These are phyloP conservation scores for Paecilomyces dactylethromorphus DNA, from an alignment of 2,329 filamentous ascomycete species.

Conservation along the genomic window DNA sequence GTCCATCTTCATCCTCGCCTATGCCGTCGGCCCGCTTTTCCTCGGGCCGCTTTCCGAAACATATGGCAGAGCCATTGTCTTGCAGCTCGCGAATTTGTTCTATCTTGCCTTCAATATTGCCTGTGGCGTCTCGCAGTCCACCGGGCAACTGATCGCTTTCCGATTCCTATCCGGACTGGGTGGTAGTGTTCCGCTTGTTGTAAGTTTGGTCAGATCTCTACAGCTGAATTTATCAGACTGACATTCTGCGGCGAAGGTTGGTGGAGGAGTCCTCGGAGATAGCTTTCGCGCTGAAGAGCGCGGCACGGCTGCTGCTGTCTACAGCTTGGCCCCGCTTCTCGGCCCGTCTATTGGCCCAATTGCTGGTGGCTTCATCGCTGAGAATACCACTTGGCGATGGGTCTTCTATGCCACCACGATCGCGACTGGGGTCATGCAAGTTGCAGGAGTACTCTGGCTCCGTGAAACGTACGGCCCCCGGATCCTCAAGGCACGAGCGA, in stretches of 20 bases:
- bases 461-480: conserved; percentile 61
- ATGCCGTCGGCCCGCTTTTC: conserved; percentile 47
- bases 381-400: conserved; percentile 65
- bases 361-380: conserved; percentile 57
- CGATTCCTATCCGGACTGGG: conserved; percentile 54
- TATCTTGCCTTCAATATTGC: conserved; percentile 55
- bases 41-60: conserved; percentile 50
- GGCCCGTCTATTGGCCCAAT: conserved; percentile 62
- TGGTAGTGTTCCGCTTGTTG: conserved; percentile 50
- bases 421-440: conserved; percentile 54
- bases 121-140: conserved; percentile 50
- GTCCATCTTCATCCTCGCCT: conserved; percentile 51
- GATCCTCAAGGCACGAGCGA: conserved; percentile 53
- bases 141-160: conserved; percentile 50
- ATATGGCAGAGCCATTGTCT: conserved; percentile 48
- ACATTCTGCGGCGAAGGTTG: conserved; percentile 22
- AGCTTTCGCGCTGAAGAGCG: conserved; percentile 56
- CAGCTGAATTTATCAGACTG: no score
- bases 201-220: no score
- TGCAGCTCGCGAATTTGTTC: conserved; percentile 50
- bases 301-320: conserved; percentile 57
- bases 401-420: conserved; percentile 64
- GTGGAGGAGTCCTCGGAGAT: conserved; percentile 49
- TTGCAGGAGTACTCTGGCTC: conserved; percentile 55
- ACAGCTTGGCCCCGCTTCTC: conserved; percentile 57